Percentiles rank a stretch among this genome's conserved stretches.
These are phyloP conservation scores for Boletus insuetus DNA, from an alignment of 768 basidiomycete species.

Conservation along the genomic window DNA sequence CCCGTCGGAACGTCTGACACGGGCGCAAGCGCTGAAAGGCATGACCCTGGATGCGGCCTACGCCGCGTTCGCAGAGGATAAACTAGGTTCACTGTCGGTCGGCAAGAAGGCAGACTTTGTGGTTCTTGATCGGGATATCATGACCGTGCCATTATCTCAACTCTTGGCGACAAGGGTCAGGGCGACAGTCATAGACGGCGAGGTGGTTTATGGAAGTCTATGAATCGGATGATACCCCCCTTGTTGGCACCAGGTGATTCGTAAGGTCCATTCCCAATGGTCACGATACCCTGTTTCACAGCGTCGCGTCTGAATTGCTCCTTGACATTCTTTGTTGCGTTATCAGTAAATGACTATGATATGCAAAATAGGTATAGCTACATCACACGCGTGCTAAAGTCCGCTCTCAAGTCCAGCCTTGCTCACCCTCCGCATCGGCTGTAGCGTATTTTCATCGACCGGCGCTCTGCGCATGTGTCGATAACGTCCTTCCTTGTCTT, in stretches of 20 bases:
- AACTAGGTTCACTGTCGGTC: conserved; percentile 64
- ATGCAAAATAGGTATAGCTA: conserved; percentile 19
- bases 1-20: conserved; percentile 68
- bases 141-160: conserved; percentile 57
- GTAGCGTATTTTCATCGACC: conserved; percentile 83
- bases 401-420: conserved; percentile 90
- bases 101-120: conserved; percentile 92
- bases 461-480: conserved; percentile 84
- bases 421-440: conserved; percentile 86
- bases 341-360: conserved; percentile 1
- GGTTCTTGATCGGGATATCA: conserved; percentile 76
- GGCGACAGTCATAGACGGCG: conserved; percentile 76
- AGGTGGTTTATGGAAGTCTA: conserved; percentile 55
- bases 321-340: background rate
- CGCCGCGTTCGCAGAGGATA: conserved; percentile 74
- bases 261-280: background rate
- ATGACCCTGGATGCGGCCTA: conserved; percentile 91
- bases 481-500: conserved; percentile 82
- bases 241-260: background rate
- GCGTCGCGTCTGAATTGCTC: background rate
- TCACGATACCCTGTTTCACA: background rate
- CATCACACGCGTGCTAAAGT: conserved; percentile 2
- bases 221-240: conserved; percentile 11
- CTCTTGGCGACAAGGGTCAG: conserved; percentile 64
- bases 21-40: conserved; percentile 80